Percentiles rank a stretch among this genome's conserved stretches.
phyloP scores from a whole-genome alignment of 257 asterid genomes.

The Solanum sejunctum region DNA sequence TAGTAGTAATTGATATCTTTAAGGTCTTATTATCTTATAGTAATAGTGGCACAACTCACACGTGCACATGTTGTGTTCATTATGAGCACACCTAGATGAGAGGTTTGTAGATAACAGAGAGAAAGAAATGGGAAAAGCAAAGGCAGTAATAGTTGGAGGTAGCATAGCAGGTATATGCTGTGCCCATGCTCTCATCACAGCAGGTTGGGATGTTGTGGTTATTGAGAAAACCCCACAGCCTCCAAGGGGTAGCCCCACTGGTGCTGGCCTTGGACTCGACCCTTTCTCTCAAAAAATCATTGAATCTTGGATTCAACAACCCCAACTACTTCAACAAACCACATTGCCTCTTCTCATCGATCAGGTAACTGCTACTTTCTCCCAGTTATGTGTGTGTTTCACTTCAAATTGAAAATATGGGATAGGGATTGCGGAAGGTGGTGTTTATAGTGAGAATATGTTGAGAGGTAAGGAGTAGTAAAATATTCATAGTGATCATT shows the following conservation, averaged over 20 bases:
- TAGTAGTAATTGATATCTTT: neutral
- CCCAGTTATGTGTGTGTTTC: neutral
- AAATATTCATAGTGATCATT: neutral
- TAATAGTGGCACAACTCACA: neutral
- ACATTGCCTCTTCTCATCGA: slow-evolving; percentile 53
- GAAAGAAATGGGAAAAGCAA: slow-evolving; percentile 17
- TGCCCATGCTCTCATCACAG: slow-evolving; percentile 57
- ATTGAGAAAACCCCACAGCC: slow-evolving; percentile 67
- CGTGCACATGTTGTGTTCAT: neutral
- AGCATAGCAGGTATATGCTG: slow-evolving; percentile 73
- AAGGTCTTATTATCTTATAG: no score
- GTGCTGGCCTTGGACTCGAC: slow-evolving; percentile 81
- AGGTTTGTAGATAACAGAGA: neutral
- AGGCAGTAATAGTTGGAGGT: slow-evolving; percentile 79
- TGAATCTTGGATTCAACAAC: slow-evolving; percentile 36
- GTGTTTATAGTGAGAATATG: neutral
- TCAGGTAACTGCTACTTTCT: slow-evolving; percentile 29
- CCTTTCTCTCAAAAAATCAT: slow-evolving; percentile 30
- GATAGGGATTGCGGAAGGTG: neutral
- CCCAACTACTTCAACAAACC: slow-evolving; percentile 18
- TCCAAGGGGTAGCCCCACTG: slow-evolving; percentile 61
- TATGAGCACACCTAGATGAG: neutral
- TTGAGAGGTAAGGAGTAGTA: neutral
- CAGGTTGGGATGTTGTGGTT: slow-evolving; percentile 78
- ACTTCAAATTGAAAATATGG: neutral